These are phyloP conservation scores for Annulohypoxylon nitens DNA, from an alignment of 495 filamentous ascomycete genomes.

Conservation along the genomic window DNA sequence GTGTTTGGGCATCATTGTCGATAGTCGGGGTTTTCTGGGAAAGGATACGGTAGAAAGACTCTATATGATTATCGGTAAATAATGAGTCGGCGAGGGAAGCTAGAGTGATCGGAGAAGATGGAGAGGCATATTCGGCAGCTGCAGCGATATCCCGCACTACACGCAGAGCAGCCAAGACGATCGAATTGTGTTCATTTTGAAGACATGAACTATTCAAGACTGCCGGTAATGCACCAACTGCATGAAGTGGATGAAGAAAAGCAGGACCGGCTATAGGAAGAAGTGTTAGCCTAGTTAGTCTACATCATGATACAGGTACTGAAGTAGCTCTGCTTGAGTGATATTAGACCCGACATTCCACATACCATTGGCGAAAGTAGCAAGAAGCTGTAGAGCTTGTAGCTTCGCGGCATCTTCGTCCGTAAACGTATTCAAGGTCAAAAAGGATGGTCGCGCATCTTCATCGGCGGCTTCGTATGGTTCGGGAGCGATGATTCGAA, in stretches of 20 bases:
- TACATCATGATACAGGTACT: constrained; percentile 20
- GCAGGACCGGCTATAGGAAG: constrained; percentile 77
- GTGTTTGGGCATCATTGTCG: constrained; percentile 74
- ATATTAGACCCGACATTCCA: constrained; percentile 8
- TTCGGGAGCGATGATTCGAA: constrained; percentile 66
- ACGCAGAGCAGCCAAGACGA: constrained; percentile 79
- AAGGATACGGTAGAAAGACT: constrained; percentile 73
- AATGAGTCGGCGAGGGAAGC: constrained; percentile 69
- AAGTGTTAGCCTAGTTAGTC: constrained; percentile 42
- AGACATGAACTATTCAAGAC: constrained; percentile 78
- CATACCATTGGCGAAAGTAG: constrained; percentile 86
- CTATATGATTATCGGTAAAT: constrained; percentile 71
- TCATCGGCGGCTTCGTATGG: constrained; percentile 56
- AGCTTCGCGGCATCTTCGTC: constrained; percentile 76
- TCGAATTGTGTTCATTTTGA: constrained; percentile 69
- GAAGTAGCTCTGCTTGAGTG: neutral
- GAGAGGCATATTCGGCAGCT: constrained; percentile 64
- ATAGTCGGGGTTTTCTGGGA: constrained; percentile 65
- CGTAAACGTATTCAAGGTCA: constrained; percentile 47
- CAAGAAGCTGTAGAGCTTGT: constrained; percentile 83
- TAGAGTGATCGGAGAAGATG: constrained; percentile 49
- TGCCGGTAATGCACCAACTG: constrained; percentile 71
- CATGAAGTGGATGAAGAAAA: constrained; percentile 80
- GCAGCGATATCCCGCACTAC: constrained; percentile 80
- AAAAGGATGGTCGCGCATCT: constrained; percentile 48